phyloP scores from a whole-genome alignment of 192 early-diverging fungal genomes.

The Coemansia sp. region DNA sequence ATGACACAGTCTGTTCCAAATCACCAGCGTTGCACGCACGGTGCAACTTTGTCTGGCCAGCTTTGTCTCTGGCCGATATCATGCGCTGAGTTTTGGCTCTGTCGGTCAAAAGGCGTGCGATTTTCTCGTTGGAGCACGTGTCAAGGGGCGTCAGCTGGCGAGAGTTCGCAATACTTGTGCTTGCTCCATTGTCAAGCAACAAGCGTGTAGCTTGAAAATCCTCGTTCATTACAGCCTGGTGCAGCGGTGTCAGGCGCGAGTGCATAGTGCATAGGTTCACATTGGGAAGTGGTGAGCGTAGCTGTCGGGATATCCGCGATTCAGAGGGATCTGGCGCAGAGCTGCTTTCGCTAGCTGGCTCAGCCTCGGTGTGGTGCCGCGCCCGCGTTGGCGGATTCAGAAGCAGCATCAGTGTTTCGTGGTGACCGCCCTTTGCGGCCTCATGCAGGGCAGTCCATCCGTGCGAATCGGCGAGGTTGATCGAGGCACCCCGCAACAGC shows the following conservation, averaged over 20 bases:
- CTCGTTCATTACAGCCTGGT: conserved; percentile 29
- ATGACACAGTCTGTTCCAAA: conserved; percentile 35
- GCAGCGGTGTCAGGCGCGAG: conserved; percentile 35
- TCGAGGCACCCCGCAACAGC: conserved; percentile 32
- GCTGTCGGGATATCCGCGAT: conserved; percentile 16
- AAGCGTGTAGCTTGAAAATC: conserved; percentile 25
- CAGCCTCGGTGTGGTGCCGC: neutral
- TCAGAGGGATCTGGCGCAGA: conserved; percentile 9
- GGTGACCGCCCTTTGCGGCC: conserved; percentile 21
- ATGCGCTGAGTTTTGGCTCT: conserved; percentile 28
- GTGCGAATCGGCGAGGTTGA: conserved; percentile 22
- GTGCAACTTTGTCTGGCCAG: conserved; percentile 64
- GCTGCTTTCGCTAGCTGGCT: conserved; percentile 7
- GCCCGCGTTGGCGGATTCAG: conserved; percentile 28
- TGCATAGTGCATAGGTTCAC: conserved; percentile 22
- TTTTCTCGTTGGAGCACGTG: conserved; percentile 36
- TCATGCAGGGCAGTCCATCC: conserved; percentile 46
- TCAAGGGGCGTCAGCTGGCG: conserved; percentile 40
- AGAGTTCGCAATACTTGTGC: conserved; percentile 23
- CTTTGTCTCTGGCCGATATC: conserved; percentile 49
- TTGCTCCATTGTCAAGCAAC: conserved; percentile 37
- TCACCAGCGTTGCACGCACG: conserved; percentile 58
- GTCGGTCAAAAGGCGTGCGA: conserved; percentile 41
- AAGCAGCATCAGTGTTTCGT: conserved; percentile 28
- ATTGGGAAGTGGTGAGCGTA: conserved; percentile 37